These are phyloP conservation scores for Dipodascus geniculatus DNA, from an alignment of 805 yeast species.

Conservation along the genomic window DNA sequence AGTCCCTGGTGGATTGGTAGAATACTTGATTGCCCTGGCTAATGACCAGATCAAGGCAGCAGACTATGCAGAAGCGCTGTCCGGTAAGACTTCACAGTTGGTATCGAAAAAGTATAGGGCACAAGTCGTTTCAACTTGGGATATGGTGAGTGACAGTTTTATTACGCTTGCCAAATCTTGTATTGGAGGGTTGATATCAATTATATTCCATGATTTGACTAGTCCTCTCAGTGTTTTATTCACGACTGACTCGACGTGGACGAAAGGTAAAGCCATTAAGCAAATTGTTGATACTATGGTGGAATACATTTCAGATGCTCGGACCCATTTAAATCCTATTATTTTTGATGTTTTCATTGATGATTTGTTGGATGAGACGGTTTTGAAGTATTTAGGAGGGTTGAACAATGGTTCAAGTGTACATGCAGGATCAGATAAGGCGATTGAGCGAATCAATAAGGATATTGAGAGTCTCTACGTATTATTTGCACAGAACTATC, in stretches of 20 bases:
- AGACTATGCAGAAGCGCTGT: constrained; percentile 57
- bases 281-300: constrained; percentile 60
- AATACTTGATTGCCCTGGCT: constrained; percentile 71
- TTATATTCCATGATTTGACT: constrained; percentile 61
- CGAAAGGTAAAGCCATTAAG: constrained; percentile 43
- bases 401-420: constrained; percentile 31
- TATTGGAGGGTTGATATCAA: constrained; percentile 40
- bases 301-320: constrained; percentile 61
- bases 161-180: constrained; percentile 62
- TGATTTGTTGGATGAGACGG: constrained; percentile 39
- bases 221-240: constrained; percentile 52
- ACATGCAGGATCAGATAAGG: constrained; percentile 28
- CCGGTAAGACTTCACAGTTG: constrained; percentile 50
- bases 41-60: constrained; percentile 73
- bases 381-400: constrained; percentile 38
- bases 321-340: constrained; percentile 39
- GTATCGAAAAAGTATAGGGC: constrained; percentile 53
- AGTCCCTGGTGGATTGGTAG: constrained; percentile 66
- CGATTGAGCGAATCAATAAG: constrained; percentile 40
- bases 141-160: constrained; percentile 64
- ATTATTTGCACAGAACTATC: constrained; percentile 36
- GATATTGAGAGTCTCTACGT: constrained; percentile 50
- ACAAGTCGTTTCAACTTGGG: constrained; percentile 45
- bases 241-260: constrained; percentile 54
- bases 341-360: constrained; percentile 44